phyloP scores from a whole-genome alignment of 1,139 yeast species.

The Suhomyces panamericanus region DNA sequence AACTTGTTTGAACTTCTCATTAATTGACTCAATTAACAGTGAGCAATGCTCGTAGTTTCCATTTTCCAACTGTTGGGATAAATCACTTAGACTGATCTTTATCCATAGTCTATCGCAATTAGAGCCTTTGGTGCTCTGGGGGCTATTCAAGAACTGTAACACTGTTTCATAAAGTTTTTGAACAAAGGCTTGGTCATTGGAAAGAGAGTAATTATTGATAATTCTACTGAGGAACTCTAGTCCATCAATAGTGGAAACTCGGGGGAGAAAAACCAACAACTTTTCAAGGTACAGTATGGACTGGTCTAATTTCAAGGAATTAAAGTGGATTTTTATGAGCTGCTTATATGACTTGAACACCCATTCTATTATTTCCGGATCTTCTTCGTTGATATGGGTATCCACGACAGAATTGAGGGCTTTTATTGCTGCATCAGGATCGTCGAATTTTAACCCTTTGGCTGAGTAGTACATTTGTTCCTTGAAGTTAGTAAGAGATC shows the following conservation, averaged over 20 bases:
- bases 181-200: conserved; percentile 30
- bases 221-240: conserved; percentile 64
- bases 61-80: conserved; percentile 48
- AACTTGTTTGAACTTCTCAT: conserved; percentile 36
- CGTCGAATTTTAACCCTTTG: conserved; percentile 63
- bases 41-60: conserved; percentile 39
- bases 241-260: conserved; percentile 47
- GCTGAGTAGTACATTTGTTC: conserved; percentile 64
- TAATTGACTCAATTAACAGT: conserved; percentile 40
- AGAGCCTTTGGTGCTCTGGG: conserved; percentile 14
- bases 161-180: conserved; percentile 32
- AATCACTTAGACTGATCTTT: conserved; percentile 53
- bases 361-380: conserved; percentile 34
- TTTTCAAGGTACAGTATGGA: conserved; percentile 32
- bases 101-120: conserved; percentile 57
- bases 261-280: conserved; percentile 26
- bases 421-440: conserved; percentile 25
- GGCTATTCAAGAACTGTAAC: conserved; percentile 21
- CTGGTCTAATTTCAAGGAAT: conserved; percentile 32
- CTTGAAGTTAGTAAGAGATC: conserved; percentile 26
- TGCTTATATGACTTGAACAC: conserved; percentile 68
- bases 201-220: conserved; percentile 45
- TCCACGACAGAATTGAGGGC: conserved; percentile 16
- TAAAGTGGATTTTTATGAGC: conserved; percentile 54
- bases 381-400: background rate